Percentiles rank a stretch among this genome's conserved stretches.
These are phyloP conservation scores for Babesia gibsoni DNA, from an alignment of 169 alveolate genomes.

Conservation along the genomic window DNA sequence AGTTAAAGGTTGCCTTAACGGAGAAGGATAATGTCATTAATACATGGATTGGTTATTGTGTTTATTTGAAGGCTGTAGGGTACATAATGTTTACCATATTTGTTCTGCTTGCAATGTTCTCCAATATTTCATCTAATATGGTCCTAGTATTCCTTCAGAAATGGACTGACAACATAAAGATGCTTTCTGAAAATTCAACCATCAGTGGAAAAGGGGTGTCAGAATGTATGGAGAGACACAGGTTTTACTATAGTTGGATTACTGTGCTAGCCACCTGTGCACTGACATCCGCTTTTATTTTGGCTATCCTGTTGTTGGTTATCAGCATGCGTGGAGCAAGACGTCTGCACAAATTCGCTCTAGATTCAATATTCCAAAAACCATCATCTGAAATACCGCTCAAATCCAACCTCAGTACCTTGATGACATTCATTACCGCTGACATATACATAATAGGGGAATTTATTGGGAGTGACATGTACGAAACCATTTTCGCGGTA, in stretches of 20 bases:
- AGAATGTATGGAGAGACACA: neutral
- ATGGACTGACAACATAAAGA: conserved; percentile 10
- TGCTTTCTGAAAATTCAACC: neutral
- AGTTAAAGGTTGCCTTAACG: too few relatives aligned
- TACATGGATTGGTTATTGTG: conserved; percentile 12
- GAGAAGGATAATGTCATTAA: neutral
- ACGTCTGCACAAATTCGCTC: neutral
- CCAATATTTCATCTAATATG: neutral
- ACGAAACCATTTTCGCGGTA: conserved; percentile 8
- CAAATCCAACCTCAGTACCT: conserved; percentile 11
- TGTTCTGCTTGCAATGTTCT: neutral
- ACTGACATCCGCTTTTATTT: neutral
- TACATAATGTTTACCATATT: neutral
- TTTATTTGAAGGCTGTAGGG: conserved; percentile 7
- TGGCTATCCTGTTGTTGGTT: neutral
- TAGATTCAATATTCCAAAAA: conserved; percentile 10
- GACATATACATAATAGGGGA: conserved; percentile 33
- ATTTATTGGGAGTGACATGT: neutral
- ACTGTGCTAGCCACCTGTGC: neutral
- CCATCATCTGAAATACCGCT: neutral
- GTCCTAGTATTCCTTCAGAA: neutral
- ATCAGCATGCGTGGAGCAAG: conserved; percentile 8
- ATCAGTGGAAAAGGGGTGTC: neutral
- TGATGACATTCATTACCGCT: conserved; percentile 35
- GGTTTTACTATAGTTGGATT: conserved; percentile 1